These are phyloP conservation scores for Cystobasidium pallidum DNA, from an alignment of 1,284 basidiomycete species.

Conservation along the genomic window DNA sequence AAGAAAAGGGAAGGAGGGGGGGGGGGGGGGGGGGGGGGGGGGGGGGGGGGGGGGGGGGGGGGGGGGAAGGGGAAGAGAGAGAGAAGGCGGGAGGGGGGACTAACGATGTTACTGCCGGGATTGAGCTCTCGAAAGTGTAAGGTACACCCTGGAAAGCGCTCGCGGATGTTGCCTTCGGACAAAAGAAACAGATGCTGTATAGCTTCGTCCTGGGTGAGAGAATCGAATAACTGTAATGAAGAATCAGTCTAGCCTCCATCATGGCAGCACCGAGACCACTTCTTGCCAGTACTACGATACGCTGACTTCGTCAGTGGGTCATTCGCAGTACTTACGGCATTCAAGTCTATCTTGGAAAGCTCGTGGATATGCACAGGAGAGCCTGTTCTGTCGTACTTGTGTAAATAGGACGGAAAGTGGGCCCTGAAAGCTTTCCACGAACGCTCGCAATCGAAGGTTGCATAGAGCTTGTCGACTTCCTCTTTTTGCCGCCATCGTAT, in stretches of 20 bases:
- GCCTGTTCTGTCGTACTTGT: slow-evolving; percentile 23
- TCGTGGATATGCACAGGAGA: slow-evolving; percentile 38
- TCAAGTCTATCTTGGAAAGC: slow-evolving; percentile 21
- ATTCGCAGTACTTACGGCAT: slow-evolving; percentile 11
- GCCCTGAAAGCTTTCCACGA: slow-evolving; percentile 5
- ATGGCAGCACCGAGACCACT: no score
- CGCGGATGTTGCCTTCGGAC: slow-evolving; percentile 38
- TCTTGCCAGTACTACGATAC: no score
- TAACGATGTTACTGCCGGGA: not conserved
- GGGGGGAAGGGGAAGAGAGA: no score
- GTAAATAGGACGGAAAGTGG: slow-evolving; percentile 24
- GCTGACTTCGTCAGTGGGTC: no score
- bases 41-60: no score
- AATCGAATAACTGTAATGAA: slow-evolving; percentile 27
- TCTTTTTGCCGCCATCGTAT: slow-evolving; percentile 19
- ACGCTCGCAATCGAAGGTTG: slow-evolving; percentile 15
- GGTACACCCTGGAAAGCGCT: slow-evolving; percentile 43
- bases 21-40: no score
- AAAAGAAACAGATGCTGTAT: slow-evolving; percentile 37
- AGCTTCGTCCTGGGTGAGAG: slow-evolving; percentile 19
- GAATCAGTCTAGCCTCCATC: not conserved
- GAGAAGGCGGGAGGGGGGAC: not conserved
- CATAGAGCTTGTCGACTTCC: slow-evolving; percentile 24
- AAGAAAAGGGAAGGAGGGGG: no score
- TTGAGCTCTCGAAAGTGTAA: not conserved